Percentiles rank a stretch among this genome's conserved stretches.
These are phyloP conservation scores for Murraya koenigii DNA, from an alignment of 345 rosid species.

Conservation along the genomic window DNA sequence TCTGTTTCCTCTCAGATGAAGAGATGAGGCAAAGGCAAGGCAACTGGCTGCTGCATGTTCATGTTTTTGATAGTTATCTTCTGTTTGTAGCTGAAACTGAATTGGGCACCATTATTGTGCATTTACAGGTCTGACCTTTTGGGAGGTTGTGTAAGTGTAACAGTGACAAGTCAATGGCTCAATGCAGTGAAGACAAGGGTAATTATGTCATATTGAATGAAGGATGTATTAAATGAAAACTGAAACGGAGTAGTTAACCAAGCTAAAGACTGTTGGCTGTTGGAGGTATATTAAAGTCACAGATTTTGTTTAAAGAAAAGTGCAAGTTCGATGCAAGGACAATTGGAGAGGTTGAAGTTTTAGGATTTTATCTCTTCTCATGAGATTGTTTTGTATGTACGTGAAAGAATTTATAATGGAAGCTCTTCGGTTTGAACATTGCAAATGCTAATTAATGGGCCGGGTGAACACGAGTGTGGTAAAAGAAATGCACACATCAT, in stretches of 20 bases:
- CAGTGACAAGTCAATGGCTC: constrained; percentile 15
- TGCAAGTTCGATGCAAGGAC: background rate
- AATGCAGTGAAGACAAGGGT: background rate
- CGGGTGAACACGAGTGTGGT: background rate
- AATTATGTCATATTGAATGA: background rate
- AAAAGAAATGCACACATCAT: background rate
- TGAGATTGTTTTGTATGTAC: constrained; percentile 7
- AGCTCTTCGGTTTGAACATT: background rate
- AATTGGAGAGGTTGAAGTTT: background rate
- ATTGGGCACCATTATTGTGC: background rate
- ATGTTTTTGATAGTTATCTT: background rate
- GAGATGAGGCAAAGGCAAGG: background rate
- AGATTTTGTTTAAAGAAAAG: background rate
- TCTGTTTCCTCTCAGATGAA: background rate
- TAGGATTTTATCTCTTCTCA: background rate
- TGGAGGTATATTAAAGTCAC: constrained; percentile 1
- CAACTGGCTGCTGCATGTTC: background rate
- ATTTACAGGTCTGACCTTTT: constrained; percentile 23
- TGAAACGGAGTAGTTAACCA: background rate
- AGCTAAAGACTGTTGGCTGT: background rate
- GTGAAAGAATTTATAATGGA: constrained; percentile 9
- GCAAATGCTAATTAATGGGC: background rate
- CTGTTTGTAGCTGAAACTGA: constrained; percentile 19
- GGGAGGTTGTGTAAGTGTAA: constrained; percentile 19
- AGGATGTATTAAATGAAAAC: background rate